Percentiles rank a stretch among this genome's conserved stretches.
phyloP scores from a whole-genome alignment of 2,329 filamentous ascomycete species.

The Pezicula neosporulosa region DNA sequence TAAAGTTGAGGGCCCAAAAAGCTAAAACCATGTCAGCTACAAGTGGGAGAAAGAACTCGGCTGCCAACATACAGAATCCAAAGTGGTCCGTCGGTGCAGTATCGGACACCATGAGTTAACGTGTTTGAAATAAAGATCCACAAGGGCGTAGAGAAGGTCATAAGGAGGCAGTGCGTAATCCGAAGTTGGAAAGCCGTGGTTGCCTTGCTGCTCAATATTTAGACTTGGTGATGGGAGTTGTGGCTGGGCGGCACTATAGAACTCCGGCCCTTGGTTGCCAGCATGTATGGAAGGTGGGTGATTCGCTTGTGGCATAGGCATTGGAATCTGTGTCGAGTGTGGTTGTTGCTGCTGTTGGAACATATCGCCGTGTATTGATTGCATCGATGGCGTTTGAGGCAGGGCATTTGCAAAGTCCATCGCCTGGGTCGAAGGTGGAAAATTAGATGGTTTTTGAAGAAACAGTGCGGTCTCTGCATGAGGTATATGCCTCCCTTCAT shows the following conservation, averaged over 20 bases:
- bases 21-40: slow-evolving; percentile 13
- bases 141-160: slow-evolving; percentile 68
- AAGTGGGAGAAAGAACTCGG: neutral
- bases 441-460: slow-evolving; percentile 54
- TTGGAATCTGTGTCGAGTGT: slow-evolving; percentile 8
- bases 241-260: slow-evolving; percentile 26
- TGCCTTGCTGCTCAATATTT: slow-evolving; percentile 45
- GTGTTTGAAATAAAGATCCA: slow-evolving; percentile 76
- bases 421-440: slow-evolving; percentile 41
- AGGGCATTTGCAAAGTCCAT: slow-evolving; percentile 45
- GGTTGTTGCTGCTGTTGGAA: slow-evolving; percentile 40
- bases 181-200: slow-evolving; percentile 39
- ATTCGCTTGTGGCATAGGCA: slow-evolving; percentile 13
- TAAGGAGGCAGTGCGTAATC: slow-evolving; percentile 73
- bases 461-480: slow-evolving; percentile 59
- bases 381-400: slow-evolving; percentile 39
- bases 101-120: slow-evolving; percentile 87
- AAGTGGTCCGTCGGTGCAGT: slow-evolving; percentile 76
- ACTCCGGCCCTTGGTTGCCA: slow-evolving; percentile 24
- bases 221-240: slow-evolving; percentile 57
- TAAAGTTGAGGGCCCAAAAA: slow-evolving; percentile 74
- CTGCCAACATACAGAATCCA: slow-evolving; percentile 53
- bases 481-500: slow-evolving; percentile 45
- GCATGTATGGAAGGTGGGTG: slow-evolving; percentile 14
- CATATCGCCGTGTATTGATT: slow-evolving; percentile 40